phyloP scores from a whole-genome alignment of 2,329 filamentous ascomycete genomes.

The Penicillium palitans region DNA sequence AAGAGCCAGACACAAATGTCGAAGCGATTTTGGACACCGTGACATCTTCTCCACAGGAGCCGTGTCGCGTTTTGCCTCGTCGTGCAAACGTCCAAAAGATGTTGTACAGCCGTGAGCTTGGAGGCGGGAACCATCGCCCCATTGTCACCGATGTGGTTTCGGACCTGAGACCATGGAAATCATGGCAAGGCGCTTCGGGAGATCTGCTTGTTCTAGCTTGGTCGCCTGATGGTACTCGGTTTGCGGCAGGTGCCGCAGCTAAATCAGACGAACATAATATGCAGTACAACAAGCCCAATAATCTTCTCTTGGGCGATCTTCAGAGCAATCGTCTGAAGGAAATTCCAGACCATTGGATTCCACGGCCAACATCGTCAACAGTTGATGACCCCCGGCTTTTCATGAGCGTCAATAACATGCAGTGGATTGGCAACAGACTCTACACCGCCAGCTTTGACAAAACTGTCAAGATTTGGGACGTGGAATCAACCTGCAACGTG shows the following conservation, averaged over 20 bases:
- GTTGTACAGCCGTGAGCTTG: slow-evolving; percentile 35
- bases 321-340: slow-evolving; percentile 48
- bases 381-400: slow-evolving; percentile 55
- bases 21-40: neutral
- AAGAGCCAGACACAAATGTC: neutral
- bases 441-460: slow-evolving; percentile 59
- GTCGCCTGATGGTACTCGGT: slow-evolving; percentile 55
- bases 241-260: slow-evolving; percentile 59
- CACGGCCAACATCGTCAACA: slow-evolving; percentile 44
- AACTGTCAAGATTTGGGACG: slow-evolving; percentile 59
- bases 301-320: slow-evolving; percentile 56
- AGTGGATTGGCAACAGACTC: slow-evolving; percentile 52
- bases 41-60: neutral
- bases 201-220: slow-evolving; percentile 60
- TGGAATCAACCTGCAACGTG: slow-evolving; percentile 27
- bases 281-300: slow-evolving; percentile 61
- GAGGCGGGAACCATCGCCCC: slow-evolving; percentile 10
- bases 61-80: neutral
- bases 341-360: slow-evolving; percentile 54
- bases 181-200: slow-evolving; percentile 59
- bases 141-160: slow-evolving; percentile 32
- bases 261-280: slow-evolving; percentile 57
- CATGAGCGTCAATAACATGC: slow-evolving; percentile 56
- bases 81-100: slow-evolving; percentile 17
- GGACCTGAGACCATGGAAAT: slow-evolving; percentile 46